A percentile compares a stretch with the other conserved stretches of the same genome.
Evolutionary conservation across 1,139 yeast genomes (phyloP).

Genomic region (Protomyces inundatus): DNA sequence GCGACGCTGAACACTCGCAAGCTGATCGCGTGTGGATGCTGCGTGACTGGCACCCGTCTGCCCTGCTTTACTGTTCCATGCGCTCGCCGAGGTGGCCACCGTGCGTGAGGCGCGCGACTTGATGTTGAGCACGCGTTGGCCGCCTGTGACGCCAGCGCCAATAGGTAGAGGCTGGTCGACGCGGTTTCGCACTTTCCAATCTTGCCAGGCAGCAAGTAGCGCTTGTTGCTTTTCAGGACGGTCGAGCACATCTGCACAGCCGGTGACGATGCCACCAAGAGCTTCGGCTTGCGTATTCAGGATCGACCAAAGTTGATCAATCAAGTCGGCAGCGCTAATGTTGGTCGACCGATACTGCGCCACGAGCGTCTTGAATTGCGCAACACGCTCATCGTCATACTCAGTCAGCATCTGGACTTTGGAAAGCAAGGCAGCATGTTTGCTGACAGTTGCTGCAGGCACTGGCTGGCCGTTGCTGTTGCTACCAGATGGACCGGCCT

Average conservation of each 20-base stretch:
- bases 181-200: conserved; percentile 25
- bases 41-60: not conserved
- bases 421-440: conserved; percentile 14
- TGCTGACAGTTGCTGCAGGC: not conserved
- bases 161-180: conserved; percentile 1
- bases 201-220: conserved; percentile 28
- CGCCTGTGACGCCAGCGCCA: conserved; percentile 9
- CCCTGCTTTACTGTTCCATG: conserved; percentile 24
- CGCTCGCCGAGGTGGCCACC: conserved; percentile 22
- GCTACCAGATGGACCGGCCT: not conserved
- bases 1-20: not conserved
- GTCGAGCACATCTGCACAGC: conserved; percentile 24
- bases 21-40: not conserved
- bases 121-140: conserved; percentile 24
- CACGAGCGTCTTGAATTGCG: conserved; percentile 17
- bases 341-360: conserved; percentile 20
- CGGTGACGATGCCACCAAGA: conserved; percentile 21
- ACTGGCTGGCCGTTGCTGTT: too few species aligned
- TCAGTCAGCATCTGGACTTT: conserved; percentile 7
- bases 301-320: conserved; percentile 13
- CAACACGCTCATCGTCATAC: conserved; percentile 18
- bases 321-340: conserved; percentile 24
- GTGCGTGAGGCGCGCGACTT: conserved; percentile 23
- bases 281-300: conserved; percentile 8
- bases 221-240: conserved; percentile 22